phyloP scores from a whole-genome alignment of 208 protist species.

The Leishmania aethiopica region DNA sequence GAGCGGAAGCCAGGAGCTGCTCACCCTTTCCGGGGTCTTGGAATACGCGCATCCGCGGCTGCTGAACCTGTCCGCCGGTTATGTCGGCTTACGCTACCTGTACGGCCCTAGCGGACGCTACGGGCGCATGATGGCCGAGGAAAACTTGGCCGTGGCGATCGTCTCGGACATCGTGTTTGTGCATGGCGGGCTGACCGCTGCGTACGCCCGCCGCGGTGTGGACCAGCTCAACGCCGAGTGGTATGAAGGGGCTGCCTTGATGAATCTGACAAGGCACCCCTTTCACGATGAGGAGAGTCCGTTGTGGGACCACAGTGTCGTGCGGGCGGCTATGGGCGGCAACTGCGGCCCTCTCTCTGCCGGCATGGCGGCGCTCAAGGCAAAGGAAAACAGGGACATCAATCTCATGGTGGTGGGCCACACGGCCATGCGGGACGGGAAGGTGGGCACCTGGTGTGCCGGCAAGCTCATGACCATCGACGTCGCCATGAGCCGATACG shows the following conservation, averaged over 20 bases:
- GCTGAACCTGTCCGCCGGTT: constrained; percentile 35
- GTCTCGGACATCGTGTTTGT: constrained; percentile 54
- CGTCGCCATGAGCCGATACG: constrained; percentile 39
- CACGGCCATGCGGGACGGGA: constrained; percentile 34
- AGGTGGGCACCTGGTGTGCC: constrained; percentile 17
- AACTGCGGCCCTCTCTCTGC: constrained; percentile 45
- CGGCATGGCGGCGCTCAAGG: constrained; percentile 38
- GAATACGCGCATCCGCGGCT: constrained; percentile 16
- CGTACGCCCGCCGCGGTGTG: constrained; percentile 34
- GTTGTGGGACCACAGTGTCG: constrained; percentile 40
- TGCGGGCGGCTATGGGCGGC: constrained; percentile 16
- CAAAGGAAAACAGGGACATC: constrained; percentile 23
- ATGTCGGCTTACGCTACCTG: constrained; percentile 12
- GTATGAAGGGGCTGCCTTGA: constrained; percentile 3
- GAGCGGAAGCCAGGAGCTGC: constrained; percentile 74
- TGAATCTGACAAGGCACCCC: constrained; percentile 8
- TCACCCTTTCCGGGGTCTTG: constrained; percentile 22
- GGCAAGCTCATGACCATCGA: constrained; percentile 25
- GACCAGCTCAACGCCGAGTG: constrained; percentile 36
- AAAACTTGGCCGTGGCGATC: constrained; percentile 29
- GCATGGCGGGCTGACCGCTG: constrained; percentile 53
- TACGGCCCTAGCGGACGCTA: constrained; percentile 44
- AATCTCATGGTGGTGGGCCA: constrained; percentile 65
- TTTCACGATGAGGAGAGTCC: constrained; percentile 33
- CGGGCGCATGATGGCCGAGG: constrained; percentile 45